Evolutionary conservation across 108 stramenopile species (phyloP).

Genomic region (Skeletonema tropicum): DNA sequence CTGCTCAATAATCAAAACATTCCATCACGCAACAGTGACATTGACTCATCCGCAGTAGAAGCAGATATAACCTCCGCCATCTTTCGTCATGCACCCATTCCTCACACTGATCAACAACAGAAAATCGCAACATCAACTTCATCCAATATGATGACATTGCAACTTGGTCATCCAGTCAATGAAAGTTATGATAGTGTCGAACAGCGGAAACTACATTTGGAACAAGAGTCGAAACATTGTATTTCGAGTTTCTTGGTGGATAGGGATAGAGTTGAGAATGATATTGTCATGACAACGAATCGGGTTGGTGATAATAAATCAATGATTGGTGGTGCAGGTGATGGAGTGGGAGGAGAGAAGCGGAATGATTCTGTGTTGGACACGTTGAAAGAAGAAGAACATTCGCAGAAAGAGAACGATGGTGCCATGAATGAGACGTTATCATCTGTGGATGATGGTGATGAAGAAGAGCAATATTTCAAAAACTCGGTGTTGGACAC

Average conservation of each 20-base stretch:
- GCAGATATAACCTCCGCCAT: background rate
- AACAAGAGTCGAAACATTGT: background rate
- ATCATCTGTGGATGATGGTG: background rate
- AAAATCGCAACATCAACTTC: background rate
- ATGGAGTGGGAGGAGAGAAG: background rate
- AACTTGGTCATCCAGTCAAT: conserved; percentile 23
- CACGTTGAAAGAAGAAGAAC: background rate
- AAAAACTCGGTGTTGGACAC: background rate
- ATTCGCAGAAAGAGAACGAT: conserved; percentile 3
- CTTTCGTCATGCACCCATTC: conserved; percentile 13
- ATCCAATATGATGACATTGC: conserved; percentile 1
- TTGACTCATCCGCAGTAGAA: background rate
- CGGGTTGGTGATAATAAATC: background rate
- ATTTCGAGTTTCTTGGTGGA: background rate
- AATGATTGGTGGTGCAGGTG: background rate
- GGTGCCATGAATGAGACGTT: background rate
- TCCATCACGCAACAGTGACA: background rate
- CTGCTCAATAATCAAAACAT: background rate
- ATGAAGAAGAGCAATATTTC: background rate
- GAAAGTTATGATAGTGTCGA: conserved; percentile 10
- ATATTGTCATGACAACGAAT: background rate
- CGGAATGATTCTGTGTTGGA: background rate
- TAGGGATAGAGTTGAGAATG: background rate
- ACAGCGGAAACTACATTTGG: background rate
- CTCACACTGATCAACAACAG: background rate